These are phyloP conservation scores for Periconia macrospinosa DNA, from an alignment of 2,329 filamentous ascomycete species.

Conservation along the genomic window DNA sequence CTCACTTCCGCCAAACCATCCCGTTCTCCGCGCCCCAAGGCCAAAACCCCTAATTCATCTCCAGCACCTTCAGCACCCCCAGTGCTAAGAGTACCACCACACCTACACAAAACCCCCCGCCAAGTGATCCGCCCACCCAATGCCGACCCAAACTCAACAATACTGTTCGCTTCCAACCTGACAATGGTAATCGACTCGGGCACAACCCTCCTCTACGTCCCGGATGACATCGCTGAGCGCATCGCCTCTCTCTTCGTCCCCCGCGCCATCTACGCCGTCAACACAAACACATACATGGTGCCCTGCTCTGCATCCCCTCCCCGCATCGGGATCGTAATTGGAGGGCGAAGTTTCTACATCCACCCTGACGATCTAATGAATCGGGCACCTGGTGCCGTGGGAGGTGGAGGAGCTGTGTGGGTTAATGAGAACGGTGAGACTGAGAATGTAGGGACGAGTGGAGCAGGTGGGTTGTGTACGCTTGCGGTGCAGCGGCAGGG, in stretches of 20 bases:
- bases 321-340: conserved; percentile 20
- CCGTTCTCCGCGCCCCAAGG: neutral
- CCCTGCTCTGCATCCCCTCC: conserved; percentile 19
- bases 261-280: conserved; percentile 11
- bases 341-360: conserved; percentile 17
- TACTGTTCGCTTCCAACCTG: neutral
- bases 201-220: conserved; percentile 26
- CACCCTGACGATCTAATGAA: conserved; percentile 22
- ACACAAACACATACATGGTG: conserved; percentile 13
- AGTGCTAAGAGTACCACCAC: no score
- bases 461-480: conserved; percentile 9
- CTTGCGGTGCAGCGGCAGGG: conserved; percentile 20
- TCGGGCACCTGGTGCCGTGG: conserved; percentile 10
- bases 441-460: neutral
- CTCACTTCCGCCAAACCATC: neutral
- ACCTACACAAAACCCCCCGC: neutral
- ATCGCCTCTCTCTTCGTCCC: conserved; percentile 25
- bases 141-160: neutral
- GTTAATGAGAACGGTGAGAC: neutral
- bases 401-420: conserved; percentile 2
- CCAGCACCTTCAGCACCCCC: no score
- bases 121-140: neutral
- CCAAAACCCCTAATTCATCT: neutral
- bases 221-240: conserved; percentile 16
- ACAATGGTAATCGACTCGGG: conserved; percentile 30